These are phyloP conservation scores for Elsinoe ampelina DNA, from an alignment of 2,329 filamentous ascomycete genomes.

Conservation along the genomic window DNA sequence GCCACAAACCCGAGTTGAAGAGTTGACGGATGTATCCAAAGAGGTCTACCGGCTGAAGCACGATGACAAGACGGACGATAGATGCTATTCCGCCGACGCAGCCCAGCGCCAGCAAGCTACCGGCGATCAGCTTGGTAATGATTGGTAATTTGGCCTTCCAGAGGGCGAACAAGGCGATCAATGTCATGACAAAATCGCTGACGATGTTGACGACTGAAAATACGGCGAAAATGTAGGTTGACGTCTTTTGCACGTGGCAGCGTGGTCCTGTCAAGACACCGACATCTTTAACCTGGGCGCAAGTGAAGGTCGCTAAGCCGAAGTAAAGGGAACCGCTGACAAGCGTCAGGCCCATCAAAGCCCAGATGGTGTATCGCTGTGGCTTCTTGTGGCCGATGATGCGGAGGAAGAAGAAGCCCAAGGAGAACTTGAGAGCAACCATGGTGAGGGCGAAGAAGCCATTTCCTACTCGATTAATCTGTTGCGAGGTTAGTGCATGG, in stretches of 20 bases:
- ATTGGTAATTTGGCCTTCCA: slow-evolving; percentile 19
- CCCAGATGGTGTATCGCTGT: background rate
- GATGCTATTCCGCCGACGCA: slow-evolving; percentile 6
- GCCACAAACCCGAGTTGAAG: slow-evolving; percentile 23
- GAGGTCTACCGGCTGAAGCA: slow-evolving; percentile 11
- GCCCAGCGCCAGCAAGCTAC: slow-evolving; percentile 1
- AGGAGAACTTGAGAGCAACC: slow-evolving; percentile 2
- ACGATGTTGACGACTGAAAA: slow-evolving; percentile 8
- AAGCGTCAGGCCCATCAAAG: background rate
- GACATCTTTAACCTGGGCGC: slow-evolving; percentile 4
- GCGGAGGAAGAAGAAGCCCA: slow-evolving; percentile 9
- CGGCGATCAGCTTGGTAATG: slow-evolving; percentile 3
- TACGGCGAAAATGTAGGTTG: background rate
- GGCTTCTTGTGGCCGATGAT: slow-evolving; percentile 3
- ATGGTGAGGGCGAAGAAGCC: slow-evolving; percentile 10
- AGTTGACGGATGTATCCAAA: slow-evolving; percentile 22
- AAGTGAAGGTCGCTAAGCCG: slow-evolving; percentile 1
- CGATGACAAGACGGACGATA: background rate
- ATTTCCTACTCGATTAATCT: background rate
- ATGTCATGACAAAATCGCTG: slow-evolving; percentile 4
- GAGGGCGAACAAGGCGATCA: slow-evolving; percentile 22
- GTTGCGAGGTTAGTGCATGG: background rate
- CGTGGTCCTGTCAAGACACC: background rate
- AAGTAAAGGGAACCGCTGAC: background rate
- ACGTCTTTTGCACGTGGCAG: background rate